Base-by-base conservation (phyloP, 2,329 filamentous ascomycete species). In the Fusarium acutatum region DNA sequence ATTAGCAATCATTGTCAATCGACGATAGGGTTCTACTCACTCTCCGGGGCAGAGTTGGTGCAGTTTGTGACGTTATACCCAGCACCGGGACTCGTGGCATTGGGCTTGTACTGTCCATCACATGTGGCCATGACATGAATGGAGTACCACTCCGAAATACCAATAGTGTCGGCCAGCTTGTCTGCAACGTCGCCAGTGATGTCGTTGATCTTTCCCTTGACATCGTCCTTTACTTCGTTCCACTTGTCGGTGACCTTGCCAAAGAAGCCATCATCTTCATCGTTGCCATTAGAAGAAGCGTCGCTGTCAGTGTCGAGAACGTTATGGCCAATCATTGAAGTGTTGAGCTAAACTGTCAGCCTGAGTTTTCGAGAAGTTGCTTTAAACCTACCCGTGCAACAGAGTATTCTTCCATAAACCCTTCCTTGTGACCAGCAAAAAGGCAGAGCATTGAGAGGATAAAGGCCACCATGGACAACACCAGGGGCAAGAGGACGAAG, bases 121-220 rank as follows among this genome's bases (percentile, higher is more conserved):
- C 86, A 88, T 8, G 81, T 78, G 43, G 82, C 81, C 84, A 86
- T 84, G 73, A 88, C 72, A 71, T 88, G 86, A 35, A 88, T 68
- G 22, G 85, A 87, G 73, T 88, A 88, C 86, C 86, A 88, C 67
- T 88, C 81, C 2, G 83, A 82, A 62, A 88, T 83, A 30, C 86
- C 85, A 34, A 88, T 79, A n/a, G 82, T 80, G 18, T 82, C 79
- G 54, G 82, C 80, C 50, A 86, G 57, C 59, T 84, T 73, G 63
- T 84, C 85, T 41, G 82, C 83, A 43, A 84, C 69, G 13, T 83
- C 80, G 62, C 83, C 81, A 10, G 80, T 79, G 38, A 86, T 75
- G 37, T 84, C 79, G 71, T 84, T 83, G 67, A 86, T 66, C 49
- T 81, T 77, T 46, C 82, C 81, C 54, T 79, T 80, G 65, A 82